Evolutionary conservation across 441 rosid species (phyloP).

Genomic region (Jatropha multifida): DNA sequence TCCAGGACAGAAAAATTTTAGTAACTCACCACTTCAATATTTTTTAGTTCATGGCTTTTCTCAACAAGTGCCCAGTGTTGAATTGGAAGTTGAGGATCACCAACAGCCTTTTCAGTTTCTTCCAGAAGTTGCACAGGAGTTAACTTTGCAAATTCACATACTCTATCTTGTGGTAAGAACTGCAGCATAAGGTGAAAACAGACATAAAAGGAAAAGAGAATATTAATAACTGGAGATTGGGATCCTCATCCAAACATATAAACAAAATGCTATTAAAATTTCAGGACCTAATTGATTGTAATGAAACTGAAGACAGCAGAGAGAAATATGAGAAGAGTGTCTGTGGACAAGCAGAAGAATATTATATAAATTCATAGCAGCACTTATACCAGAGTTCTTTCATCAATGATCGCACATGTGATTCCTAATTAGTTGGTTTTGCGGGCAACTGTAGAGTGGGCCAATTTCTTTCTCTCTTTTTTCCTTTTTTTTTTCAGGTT

Average conservation of each 20-base stretch:
- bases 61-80: constrained; percentile 74
- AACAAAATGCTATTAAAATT: no score
- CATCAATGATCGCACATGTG: neutral
- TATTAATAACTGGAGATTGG: neutral
- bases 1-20: neutral
- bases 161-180: constrained; percentile 96
- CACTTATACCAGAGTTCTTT: neutral
- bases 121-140: constrained; percentile 93
- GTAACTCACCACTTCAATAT: constrained; percentile 53
- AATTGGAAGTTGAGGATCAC: constrained; percentile 89
- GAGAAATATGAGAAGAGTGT: neutral
- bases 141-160: constrained; percentile 92
- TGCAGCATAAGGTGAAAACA: constrained; percentile 19
- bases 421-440: neutral
- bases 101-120: constrained; percentile 98
- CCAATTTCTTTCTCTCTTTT: neutral
- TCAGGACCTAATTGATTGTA: neutral
- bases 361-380: neutral
- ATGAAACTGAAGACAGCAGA: neutral
- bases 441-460: neutral
- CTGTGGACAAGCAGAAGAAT: neutral
- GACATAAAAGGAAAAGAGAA: neutral
- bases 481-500: neutral
- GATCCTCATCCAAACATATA: neutral
- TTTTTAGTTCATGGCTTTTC: constrained; percentile 71